Base-by-base conservation (phyloP, 2,329 filamentous ascomycete species). In the Xylariales sp. region DNA sequence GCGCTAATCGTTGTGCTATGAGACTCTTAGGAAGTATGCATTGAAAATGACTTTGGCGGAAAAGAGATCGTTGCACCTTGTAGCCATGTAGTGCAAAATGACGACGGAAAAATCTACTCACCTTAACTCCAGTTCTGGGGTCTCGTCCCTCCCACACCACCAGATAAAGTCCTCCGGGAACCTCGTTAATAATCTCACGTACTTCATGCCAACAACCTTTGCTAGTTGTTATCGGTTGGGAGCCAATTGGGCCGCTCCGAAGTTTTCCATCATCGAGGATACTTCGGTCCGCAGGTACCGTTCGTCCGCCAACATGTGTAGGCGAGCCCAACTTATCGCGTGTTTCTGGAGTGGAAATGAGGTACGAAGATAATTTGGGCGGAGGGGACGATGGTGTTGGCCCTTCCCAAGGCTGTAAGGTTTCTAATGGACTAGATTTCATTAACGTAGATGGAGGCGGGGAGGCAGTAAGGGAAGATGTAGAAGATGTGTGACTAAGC, bases 61-160 rank as follows among this genome's bases (percentile, higher is more conserved):
- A 16, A 32, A 46, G 18, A 36, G 5, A 4, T 16, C n/a, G 12
- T 36, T 23, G n/a, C 30, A 5, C 36, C 12, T 36, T 16, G 3
- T 14, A 43, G 23, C 6, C 5, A 30, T n/a, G 5, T 12, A 10
- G 12, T 14, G 1, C 3, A 30, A 23, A 16, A 23, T 23, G 28
- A 30, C 1, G 7, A 48, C 12, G 5, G 9, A 12, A 63, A 5
- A 50, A 36, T 28, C 28, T 10, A 60, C 61, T 64, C 16, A 64
- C 65, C 34, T 64, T 61, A 4, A 61, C 30, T 7, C 75, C 75
- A 2, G 75, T 74, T 3, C 65, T 69, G 12, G 74, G 72, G 41
- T 76, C 69, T 9, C 18, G 18, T 5, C 75, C 75, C 36, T 76
- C 73, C 76, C 76, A 78, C 53, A 77, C 75, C 0, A 78, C 72